phyloP scores from a whole-genome alignment of 306 rosid genomes.

The Hippophae gyantsensis region DNA sequence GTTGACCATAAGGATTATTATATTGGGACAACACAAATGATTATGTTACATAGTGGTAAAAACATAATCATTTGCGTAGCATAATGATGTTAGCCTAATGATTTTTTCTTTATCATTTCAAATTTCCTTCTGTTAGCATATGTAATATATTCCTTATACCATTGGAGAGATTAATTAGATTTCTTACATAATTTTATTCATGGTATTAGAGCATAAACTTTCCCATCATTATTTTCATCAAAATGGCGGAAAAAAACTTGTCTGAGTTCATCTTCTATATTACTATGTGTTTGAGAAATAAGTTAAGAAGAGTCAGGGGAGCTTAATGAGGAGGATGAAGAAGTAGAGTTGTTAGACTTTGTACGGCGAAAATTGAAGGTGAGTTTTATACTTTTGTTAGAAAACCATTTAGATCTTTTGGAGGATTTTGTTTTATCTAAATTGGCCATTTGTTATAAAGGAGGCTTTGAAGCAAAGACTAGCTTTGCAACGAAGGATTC shows the following conservation, averaged over 20 bases:
- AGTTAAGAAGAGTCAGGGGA: slow-evolving; percentile 23
- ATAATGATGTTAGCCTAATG: too few relatives aligned
- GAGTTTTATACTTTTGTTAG: slow-evolving; percentile 29
- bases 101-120: too few relatives aligned
- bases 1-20: too few relatives aligned
- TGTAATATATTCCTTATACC: too few relatives aligned
- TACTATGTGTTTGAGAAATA: slow-evolving; percentile 10
- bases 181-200: too few relatives aligned
- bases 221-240: slow-evolving; percentile 50
- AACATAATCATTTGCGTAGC: too few relatives aligned
- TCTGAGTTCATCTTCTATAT: slow-evolving; percentile 28
- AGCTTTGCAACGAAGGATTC: too few relatives aligned
- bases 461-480: background rate
- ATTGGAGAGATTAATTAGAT: too few relatives aligned
- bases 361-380: slow-evolving; percentile 25
- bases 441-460: slow-evolving; percentile 28
- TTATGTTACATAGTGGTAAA: too few relatives aligned
- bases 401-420: slow-evolving; percentile 52
- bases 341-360: slow-evolving; percentile 19
- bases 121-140: too few relatives aligned
- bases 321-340: slow-evolving; percentile 13
- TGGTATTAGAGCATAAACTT: slow-evolving; percentile 51
- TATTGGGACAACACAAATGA: too few relatives aligned
- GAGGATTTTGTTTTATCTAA: slow-evolving; percentile 6
- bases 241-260: slow-evolving; percentile 52